Evolutionary conservation across 768 basidiomycete species (phyloP).

Genomic region (Pleurotus citrinopileatus): DNA sequence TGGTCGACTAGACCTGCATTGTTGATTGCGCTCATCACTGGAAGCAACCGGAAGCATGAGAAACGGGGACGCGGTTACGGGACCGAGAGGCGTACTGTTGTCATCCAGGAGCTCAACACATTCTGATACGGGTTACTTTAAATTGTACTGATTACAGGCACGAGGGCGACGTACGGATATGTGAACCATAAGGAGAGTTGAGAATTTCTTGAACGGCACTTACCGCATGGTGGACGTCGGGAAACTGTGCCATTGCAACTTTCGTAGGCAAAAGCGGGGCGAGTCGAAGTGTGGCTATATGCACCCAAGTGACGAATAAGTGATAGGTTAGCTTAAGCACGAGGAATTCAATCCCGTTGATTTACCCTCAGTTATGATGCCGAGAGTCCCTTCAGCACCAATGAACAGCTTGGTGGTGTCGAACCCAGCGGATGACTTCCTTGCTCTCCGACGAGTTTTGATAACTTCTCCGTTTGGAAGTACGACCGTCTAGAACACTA

Average conservation of each 20-base stretch:
- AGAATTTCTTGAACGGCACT: constrained; percentile 81
- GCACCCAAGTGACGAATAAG: too few relatives aligned
- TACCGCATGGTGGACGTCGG: constrained; percentile 72
- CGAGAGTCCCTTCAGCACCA: constrained; percentile 77
- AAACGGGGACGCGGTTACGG: background rate
- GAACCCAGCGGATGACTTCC: constrained; percentile 88
- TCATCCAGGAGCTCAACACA: constrained; percentile 89
- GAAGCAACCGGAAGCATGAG: background rate
- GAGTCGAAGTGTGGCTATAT: constrained; percentile 73
- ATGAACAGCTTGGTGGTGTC: constrained; percentile 86
- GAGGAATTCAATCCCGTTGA: background rate
- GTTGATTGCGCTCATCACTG: constrained; percentile 81
- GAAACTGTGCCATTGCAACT: constrained; percentile 89
- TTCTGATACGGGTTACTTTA: constrained; percentile 52
- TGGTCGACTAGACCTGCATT: constrained; percentile 54
- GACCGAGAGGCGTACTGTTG: constrained; percentile 39
- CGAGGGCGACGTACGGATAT: constrained; percentile 58
- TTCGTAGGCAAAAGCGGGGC: constrained; percentile 79
- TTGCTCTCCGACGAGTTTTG: constrained; percentile 74
- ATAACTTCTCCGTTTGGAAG: constrained; percentile 88
- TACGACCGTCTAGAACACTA: constrained; percentile 67
- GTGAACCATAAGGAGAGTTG: constrained; percentile 60
- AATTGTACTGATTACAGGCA: too few relatives aligned
- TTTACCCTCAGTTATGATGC: constrained; percentile 83
- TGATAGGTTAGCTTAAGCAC: too few relatives aligned